These are phyloP conservation scores for Barnettozyma pratensis DNA, from an alignment of 805 yeast genomes.

Conservation along the genomic window DNA sequence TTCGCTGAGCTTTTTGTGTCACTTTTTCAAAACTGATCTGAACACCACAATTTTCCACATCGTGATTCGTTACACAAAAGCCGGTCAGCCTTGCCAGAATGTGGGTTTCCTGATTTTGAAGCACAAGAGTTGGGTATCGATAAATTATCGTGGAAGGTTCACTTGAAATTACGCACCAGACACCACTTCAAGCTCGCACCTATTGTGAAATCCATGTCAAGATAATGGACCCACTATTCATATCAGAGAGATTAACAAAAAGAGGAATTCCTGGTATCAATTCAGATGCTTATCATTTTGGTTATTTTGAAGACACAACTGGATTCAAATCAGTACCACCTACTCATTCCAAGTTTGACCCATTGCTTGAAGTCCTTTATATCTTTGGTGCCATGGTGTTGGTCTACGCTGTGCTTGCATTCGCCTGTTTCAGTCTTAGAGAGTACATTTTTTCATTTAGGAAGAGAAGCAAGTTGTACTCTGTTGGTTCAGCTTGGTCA, in stretches of 20 bases:
- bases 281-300: slow-evolving; percentile 25
- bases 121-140: no score
- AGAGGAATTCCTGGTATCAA: slow-evolving; percentile 25
- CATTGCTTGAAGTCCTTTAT: slow-evolving; percentile 22
- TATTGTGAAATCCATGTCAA: no score
- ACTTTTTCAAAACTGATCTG: no score
- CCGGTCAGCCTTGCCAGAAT: no score
- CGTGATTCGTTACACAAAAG: no score
- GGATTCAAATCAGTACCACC: slow-evolving; percentile 9
- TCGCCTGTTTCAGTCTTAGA: slow-evolving; percentile 22
- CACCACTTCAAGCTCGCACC: no score
- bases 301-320: slow-evolving; percentile 24
- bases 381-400: slow-evolving; percentile 21
- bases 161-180: no score
- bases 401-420: slow-evolving; percentile 15
- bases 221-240: not conserved
- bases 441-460: slow-evolving; percentile 24
- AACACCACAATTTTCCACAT: no score
- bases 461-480: slow-evolving; percentile 12
- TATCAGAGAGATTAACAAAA: not conserved
- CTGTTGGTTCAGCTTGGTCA: slow-evolving; percentile 21
- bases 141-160: no score
- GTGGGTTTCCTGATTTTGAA: no score
- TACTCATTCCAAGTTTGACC: slow-evolving; percentile 13
- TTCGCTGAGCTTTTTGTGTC: no score